A percentile compares a stretch with the other conserved stretches of the same genome.
phyloP scores from a whole-genome alignment of 257 asterid species.

The Sherardia arvensis region DNA sequence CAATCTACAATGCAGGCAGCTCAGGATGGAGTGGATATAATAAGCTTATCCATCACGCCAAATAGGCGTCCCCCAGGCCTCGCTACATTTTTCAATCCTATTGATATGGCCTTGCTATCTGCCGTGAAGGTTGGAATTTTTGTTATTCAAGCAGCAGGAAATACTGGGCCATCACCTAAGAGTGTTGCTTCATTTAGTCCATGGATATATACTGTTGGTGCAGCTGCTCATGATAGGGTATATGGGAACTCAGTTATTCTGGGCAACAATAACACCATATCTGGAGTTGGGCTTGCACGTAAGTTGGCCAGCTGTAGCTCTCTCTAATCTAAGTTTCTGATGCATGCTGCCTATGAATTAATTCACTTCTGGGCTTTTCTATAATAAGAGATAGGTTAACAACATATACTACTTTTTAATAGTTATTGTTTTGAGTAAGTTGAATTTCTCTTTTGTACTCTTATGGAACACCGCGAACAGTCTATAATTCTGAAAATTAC shows the following conservation, averaged over 20 bases:
- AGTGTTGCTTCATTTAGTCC: slow-evolving; percentile 92
- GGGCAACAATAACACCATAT: slow-evolving; percentile 72
- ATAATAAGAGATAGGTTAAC: neutral
- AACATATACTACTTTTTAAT: neutral
- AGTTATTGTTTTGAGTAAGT: neutral
- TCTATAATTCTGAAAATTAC: neutral
- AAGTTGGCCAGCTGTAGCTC: slow-evolving; percentile 25
- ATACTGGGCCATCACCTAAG: slow-evolving; percentile 95
- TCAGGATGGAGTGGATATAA: slow-evolving; percentile 86
- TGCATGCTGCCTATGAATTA: neutral
- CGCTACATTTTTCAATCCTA: slow-evolving; percentile 95
- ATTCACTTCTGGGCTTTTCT: neutral
- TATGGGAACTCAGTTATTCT: slow-evolving; percentile 76
- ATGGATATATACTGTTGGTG: slow-evolving; percentile 95
- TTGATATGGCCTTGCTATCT: slow-evolving; percentile 94
- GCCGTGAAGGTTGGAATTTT: slow-evolving; percentile 81
- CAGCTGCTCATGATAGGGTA: slow-evolving; percentile 82
- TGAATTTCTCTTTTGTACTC: neutral
- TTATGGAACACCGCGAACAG: neutral
- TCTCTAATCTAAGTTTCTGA: neutral
- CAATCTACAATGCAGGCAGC: slow-evolving; percentile 59
- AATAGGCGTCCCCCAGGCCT: slow-evolving; percentile 97
- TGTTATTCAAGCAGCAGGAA: slow-evolving; percentile 97
- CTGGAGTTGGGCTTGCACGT: slow-evolving; percentile 98
- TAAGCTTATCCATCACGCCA: slow-evolving; percentile 94